Evolutionary conservation across 495 filamentous ascomycete genomes (phyloP).

Genomic region (Lasiosphaeris hirsuta): DNA sequence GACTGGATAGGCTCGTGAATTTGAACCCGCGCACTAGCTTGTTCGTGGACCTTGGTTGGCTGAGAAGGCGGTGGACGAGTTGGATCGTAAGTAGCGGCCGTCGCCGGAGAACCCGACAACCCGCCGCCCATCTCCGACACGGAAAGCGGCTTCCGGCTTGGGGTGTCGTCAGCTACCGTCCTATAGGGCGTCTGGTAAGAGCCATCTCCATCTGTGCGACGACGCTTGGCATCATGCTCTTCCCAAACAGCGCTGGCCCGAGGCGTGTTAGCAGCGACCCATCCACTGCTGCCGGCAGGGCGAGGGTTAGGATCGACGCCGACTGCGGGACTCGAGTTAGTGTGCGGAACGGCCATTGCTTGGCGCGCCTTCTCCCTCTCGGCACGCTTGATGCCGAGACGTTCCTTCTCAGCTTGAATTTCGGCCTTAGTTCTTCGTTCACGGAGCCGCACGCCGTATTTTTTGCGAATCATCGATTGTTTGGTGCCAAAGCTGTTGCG

Average conservation of each 20-base stretch:
- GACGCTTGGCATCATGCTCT: constrained; percentile 32
- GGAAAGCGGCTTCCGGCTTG: constrained; percentile 29
- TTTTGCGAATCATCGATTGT: constrained; percentile 47
- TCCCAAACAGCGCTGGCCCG: constrained; percentile 15
- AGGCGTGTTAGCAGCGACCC: constrained; percentile 31
- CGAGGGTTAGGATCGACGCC: constrained; percentile 12
- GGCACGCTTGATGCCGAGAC: constrained; percentile 32
- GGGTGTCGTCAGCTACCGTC: constrained; percentile 15
- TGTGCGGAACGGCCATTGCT: not conserved
- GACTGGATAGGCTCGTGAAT: constrained; percentile 13
- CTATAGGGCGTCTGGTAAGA: constrained; percentile 16
- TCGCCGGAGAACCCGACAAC: constrained; percentile 28
- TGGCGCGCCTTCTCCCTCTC: constrained; percentile 19
- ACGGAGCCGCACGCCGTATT: constrained; percentile 46
- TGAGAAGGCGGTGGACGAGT: constrained; percentile 21
- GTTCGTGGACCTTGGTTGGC: constrained; percentile 10
- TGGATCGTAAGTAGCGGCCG: constrained; percentile 32
- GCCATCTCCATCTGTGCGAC: constrained; percentile 23
- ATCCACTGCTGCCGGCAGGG: constrained; percentile 18
- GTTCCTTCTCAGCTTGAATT: constrained; percentile 39
- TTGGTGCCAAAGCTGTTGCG: constrained; percentile 47
- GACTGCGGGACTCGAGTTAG: not conserved
- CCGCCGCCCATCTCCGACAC: constrained; percentile 32
- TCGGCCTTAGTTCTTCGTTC: constrained; percentile 42
- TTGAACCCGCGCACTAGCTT: constrained; percentile 12